Evolutionary conservation across 495 filamentous ascomycete genomes (phyloP).

Genomic region (Cercophora sp.): DNA sequence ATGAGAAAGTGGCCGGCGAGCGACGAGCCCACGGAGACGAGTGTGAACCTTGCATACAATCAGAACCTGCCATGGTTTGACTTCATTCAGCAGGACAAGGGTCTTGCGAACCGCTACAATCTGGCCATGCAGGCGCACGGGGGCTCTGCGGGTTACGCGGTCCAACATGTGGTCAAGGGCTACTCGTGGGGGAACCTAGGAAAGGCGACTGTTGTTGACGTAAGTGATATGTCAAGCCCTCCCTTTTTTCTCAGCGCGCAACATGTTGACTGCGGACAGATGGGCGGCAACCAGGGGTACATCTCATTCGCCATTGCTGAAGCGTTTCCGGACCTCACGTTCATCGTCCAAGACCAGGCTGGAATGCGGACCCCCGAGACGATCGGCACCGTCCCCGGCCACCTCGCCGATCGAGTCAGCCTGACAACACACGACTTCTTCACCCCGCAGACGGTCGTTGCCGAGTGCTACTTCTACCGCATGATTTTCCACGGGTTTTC

Average conservation of each 20-base stretch:
- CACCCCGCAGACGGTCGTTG: slow-evolving; percentile 40
- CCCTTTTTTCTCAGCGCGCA: not conserved
- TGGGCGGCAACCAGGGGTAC: slow-evolving; percentile 28
- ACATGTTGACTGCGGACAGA: slow-evolving; percentile 4
- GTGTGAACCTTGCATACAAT: slow-evolving; percentile 35
- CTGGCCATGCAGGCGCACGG: slow-evolving; percentile 26
- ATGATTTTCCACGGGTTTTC: slow-evolving; percentile 54
- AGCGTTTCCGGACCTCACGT: slow-evolving; percentile 16
- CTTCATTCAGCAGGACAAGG: slow-evolving; percentile 19
- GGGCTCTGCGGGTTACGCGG: slow-evolving; percentile 15
- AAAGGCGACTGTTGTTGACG: slow-evolving; percentile 20
- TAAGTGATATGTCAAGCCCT: slow-evolving; percentile 1
- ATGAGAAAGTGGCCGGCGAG: slow-evolving; percentile 29
- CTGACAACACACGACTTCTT: slow-evolving; percentile 50
- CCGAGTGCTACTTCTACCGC: slow-evolving; percentile 50
- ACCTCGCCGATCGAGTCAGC: slow-evolving; percentile 16
- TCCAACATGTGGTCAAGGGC: slow-evolving; percentile 18
- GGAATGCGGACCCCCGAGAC: slow-evolving; percentile 21
- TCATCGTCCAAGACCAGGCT: slow-evolving; percentile 26
- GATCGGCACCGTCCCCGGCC: slow-evolving; percentile 19
- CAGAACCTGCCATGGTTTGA: slow-evolving; percentile 34
- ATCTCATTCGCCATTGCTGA: slow-evolving; percentile 23
- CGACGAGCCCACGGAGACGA: slow-evolving; percentile 35
- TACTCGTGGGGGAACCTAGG: slow-evolving; percentile 24
- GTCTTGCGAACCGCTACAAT: slow-evolving; percentile 19